These are phyloP conservation scores for Lachancea fermentati DNA, from an alignment of 805 yeast species.

Conservation along the genomic window DNA sequence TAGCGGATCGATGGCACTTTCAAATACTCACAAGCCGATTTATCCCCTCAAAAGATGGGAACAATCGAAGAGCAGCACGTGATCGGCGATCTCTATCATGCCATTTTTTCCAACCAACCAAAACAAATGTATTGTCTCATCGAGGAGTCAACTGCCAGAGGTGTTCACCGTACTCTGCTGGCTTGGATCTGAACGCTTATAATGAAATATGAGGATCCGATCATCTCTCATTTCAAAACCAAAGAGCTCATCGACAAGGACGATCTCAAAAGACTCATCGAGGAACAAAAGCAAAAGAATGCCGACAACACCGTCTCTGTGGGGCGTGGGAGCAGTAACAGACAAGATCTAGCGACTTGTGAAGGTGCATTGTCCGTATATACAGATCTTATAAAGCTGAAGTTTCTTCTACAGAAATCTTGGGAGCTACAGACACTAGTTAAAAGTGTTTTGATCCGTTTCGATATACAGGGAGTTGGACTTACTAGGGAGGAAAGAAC, in stretches of 20 bases:
- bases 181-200: not conserved
- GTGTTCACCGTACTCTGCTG: not conserved
- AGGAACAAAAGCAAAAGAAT: slow-evolving; percentile 6
- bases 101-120: not conserved
- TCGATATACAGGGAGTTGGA: slow-evolving; percentile 12
- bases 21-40: too few species aligned
- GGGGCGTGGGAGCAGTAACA: not conserved
- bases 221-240: slow-evolving; percentile 10
- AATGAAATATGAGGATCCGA: slow-evolving; percentile 12
- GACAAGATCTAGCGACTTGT: slow-evolving; percentile 18
- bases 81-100: not conserved
- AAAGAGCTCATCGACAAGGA: slow-evolving; percentile 8
- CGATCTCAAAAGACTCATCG: slow-evolving; percentile 7
- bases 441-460: slow-evolving; percentile 26
- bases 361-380: slow-evolving; percentile 23
- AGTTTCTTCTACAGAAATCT: slow-evolving; percentile 24
- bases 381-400: slow-evolving; percentile 25
- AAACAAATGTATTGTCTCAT: not conserved
- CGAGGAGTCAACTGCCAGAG: not conserved
- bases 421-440: slow-evolving; percentile 32
- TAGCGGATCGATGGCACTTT: too few species aligned
- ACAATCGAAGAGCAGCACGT: not conserved
- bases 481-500: slow-evolving; percentile 1
- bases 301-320: slow-evolving; percentile 1
- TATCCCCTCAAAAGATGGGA: too few species aligned